Base-by-base conservation (phyloP, 2,329 filamentous ascomycete genomes). In the Cladobotryum mycophilum region DNA sequence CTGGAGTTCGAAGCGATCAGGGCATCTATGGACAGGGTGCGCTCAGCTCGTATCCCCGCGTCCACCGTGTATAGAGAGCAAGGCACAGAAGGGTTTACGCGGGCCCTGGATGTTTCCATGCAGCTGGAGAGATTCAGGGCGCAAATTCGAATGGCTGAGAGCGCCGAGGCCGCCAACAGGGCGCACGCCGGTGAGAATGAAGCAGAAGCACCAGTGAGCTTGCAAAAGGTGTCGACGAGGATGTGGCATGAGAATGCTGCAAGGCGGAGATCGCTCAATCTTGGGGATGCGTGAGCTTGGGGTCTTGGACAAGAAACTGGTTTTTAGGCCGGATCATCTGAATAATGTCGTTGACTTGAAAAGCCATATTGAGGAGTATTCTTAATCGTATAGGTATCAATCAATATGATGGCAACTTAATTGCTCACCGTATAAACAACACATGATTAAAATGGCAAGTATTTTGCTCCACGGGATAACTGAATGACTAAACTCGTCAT, bases 171-270 rank as follows among this genome's bases (percentile, higher is more conserved):
- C 3, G 62, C 41, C 22, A 44, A 25, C n/a, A 43, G 33, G 34
- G 47, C 43, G 9, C 62, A 58, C 1, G 56, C 58, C 2, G 61
- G 58, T n/a, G 60, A 60, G 34, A 56, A 56, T 2, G 57, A 67
- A n/a, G 69, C 70, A 11, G 68, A 70, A 34, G 59, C 78, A 41
- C 75, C 75, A 2, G 62, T 70, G 56, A 75, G 72, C 52, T 55
- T 79, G 49, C 74, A 73, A 53, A 68, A 75, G 48, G 74, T 79
- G 2, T 70, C 74, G 35, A 71, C 71, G 17, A 68, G 68, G 38
- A 36, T 70, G 12, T 61, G 61, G 43, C 61, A 63, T 43, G 62
- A 62, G 13, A 60, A 63, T 44, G 59, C 60, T 12, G 56, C 61
- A 22, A 61, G 67, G 41, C 58, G 66, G 37, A 58, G 64, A 17